Conservation (phyloP, 1,139 yeast genomes). For the Geotrichum reessii region DNA sequence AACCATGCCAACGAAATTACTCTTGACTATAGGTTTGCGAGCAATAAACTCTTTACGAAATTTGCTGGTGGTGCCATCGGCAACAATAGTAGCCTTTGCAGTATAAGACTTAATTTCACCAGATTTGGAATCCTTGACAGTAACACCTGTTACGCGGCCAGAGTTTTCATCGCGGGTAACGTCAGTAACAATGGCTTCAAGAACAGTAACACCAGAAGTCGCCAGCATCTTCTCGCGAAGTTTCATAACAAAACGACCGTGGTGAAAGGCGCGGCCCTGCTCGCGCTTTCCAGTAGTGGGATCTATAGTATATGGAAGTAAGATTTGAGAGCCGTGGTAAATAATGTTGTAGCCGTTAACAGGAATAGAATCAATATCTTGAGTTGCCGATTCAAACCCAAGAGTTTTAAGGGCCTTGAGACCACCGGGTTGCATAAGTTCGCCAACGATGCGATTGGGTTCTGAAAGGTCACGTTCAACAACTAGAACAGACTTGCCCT, state of each 20-base stretch:
- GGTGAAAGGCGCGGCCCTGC: conserved; percentile 73
- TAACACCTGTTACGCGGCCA: conserved; percentile 63
- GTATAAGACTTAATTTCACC: conserved; percentile 35
- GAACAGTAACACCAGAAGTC: conserved; percentile 58
- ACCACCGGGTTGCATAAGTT: conserved; percentile 93
- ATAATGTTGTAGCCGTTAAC: conserved; percentile 79
- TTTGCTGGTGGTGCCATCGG: conserved; percentile 94
- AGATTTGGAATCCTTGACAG: conserved; percentile 24
- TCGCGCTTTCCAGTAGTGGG: conserved; percentile 14
- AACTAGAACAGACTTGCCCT: conserved; percentile 64
- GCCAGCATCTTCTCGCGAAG: conserved; percentile 63
- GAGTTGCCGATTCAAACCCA: conserved; percentile 75
- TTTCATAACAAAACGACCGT: conserved; percentile 78
- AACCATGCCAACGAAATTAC: conserved; percentile 83
- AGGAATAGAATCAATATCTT: conserved; percentile 72
- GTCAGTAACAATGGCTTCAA: conserved; percentile 76
- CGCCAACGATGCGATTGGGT: conserved; percentile 97
- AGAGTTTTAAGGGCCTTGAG: conserved; percentile 70
- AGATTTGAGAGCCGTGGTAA: conserved; percentile 51
- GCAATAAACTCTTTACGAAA: conserved; percentile 69
- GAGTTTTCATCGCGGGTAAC: conserved; percentile 49
- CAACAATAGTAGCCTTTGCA: conserved; percentile 65
- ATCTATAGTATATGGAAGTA: conserved; percentile 59
- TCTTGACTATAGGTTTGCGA: conserved; percentile 61
- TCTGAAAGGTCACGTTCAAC: conserved; percentile 81